These are phyloP conservation scores for Capsicum pubescens DNA, from an alignment of 257 asterid species.

Conservation along the genomic window DNA sequence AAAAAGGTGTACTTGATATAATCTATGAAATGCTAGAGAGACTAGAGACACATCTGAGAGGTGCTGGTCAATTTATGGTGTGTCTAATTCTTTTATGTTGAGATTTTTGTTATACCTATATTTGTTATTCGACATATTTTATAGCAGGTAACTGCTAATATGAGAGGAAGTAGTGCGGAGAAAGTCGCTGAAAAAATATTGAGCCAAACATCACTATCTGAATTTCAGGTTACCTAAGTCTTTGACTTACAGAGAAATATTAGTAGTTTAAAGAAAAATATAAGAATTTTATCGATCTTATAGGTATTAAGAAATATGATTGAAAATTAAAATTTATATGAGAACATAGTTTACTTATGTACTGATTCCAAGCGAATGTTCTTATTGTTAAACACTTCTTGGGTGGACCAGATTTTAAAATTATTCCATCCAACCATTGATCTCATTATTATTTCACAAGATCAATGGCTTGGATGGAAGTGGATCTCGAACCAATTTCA, in stretches of 20 bases:
- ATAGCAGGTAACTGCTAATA: conserved; percentile 85
- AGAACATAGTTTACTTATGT: conserved; percentile 8
- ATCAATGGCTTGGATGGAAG: not conserved
- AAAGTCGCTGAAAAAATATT: conserved; percentile 89
- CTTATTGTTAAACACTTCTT: not conserved
- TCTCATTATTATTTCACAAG: not conserved
- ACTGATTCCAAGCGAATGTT: not conserved
- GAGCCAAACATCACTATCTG: conserved; percentile 80
- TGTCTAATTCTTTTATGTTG: conserved; percentile 30
- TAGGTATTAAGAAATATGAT: conserved; percentile 2
- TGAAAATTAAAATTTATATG: not conserved
- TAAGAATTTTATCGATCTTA: not conserved
- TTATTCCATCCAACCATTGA: not conserved
- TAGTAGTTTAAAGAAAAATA: not conserved
- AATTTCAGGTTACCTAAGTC: conserved; percentile 72
- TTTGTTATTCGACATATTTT: not conserved
- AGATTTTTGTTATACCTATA: conserved; percentile 9
- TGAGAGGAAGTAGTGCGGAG: conserved; percentile 93
- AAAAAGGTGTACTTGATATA: conserved; percentile 77
- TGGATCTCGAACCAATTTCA: conserved; percentile 8
- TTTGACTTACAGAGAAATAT: not conserved
- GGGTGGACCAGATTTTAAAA: not conserved
- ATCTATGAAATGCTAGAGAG: conserved; percentile 98
- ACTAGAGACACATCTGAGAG: conserved; percentile 92
- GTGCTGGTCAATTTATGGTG: conserved; percentile 83